These are phyloP conservation scores for Suillus subluteus DNA, from an alignment of 768 basidiomycete genomes.

Conservation along the genomic window DNA sequence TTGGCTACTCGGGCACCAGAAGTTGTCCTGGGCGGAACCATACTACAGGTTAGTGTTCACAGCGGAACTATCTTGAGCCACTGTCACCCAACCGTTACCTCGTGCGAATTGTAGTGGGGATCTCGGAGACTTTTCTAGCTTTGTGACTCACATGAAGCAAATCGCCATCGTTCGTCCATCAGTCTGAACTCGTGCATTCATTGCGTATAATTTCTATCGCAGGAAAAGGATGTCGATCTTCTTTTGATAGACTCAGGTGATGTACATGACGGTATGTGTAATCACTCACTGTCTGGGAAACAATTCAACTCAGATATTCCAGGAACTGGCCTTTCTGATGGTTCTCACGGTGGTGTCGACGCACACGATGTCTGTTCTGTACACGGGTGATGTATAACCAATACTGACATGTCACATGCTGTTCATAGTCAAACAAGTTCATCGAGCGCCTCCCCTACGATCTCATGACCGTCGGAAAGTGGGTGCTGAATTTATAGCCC, in stretches of 20 bases:
- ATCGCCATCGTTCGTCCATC: conserved; percentile 55
- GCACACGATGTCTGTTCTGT: conserved; percentile 60
- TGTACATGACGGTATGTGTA: conserved; percentile 60
- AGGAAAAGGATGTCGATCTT: conserved; percentile 78
- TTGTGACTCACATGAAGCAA: conserved; percentile 80
- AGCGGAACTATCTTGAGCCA: not conserved
- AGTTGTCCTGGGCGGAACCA: conserved; percentile 71
- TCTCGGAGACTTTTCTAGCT: conserved; percentile 84
- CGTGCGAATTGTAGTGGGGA: conserved; percentile 44
- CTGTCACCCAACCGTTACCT: not conserved
- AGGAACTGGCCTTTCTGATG: conserved; percentile 82
- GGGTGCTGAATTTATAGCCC: conserved; percentile 12
- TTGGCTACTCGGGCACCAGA: conserved; percentile 86
- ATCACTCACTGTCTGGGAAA: not conserved
- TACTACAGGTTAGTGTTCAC: conserved; percentile 57
- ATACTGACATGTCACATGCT: not conserved
- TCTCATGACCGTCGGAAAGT: conserved; percentile 85
- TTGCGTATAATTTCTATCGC: not conserved
- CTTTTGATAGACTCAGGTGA: conserved; percentile 83
- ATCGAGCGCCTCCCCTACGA: conserved; percentile 81
- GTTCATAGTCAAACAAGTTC: conserved; percentile 67
- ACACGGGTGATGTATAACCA: not conserved
- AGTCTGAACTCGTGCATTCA: not conserved
- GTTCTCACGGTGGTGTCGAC: conserved; percentile 71
- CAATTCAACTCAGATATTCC: conserved; percentile 14